Percentiles rank a stretch among this genome's conserved stretches.
These are phyloP conservation scores for Dendryphion nanum DNA, from an alignment of 2,329 filamentous ascomycete genomes.

Conservation along the genomic window DNA sequence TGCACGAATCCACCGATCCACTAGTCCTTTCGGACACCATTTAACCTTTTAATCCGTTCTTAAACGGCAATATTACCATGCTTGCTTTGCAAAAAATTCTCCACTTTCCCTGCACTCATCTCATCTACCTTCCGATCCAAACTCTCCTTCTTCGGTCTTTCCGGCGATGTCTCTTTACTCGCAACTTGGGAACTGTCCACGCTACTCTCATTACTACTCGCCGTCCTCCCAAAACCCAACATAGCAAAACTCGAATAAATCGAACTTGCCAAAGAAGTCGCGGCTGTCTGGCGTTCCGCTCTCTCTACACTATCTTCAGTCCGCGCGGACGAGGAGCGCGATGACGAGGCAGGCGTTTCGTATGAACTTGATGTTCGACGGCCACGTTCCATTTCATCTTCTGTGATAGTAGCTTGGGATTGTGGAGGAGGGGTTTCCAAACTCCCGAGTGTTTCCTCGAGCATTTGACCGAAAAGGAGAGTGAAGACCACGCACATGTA, in stretches of 20 bases:
- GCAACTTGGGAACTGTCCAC: too few species aligned
- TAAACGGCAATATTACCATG: slow-evolving; percentile 45
- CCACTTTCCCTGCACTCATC: slow-evolving; percentile 23
- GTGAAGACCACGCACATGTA: slow-evolving; percentile 47
- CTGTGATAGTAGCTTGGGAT: not conserved
- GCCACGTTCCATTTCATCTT: not conserved
- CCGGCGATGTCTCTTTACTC: slow-evolving; percentile 4
- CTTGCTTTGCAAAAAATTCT: slow-evolving; percentile 18
- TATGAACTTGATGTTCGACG: slow-evolving; percentile 10
- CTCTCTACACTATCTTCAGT: slow-evolving; percentile 9
- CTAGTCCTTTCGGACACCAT: slow-evolving; percentile 51
- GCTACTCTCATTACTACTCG: slow-evolving; percentile 24
- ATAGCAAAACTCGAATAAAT: slow-evolving; percentile 26
- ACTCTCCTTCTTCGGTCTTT: slow-evolving; percentile 11
- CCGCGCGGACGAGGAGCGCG: slow-evolving; percentile 8
- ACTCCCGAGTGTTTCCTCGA: slow-evolving; percentile 33
- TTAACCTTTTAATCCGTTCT: too few species aligned
- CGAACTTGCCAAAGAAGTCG: slow-evolving; percentile 20
- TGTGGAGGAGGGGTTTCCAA: too few species aligned
- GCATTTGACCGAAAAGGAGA: slow-evolving; percentile 45
- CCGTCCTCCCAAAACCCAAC: slow-evolving; percentile 36
- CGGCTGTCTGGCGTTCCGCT: slow-evolving; percentile 10
- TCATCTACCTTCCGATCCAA: slow-evolving; percentile 17
- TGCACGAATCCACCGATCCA: too few species aligned
- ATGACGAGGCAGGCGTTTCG: slow-evolving; percentile 10